Evolutionary conservation across 139 green algal species (phyloP).

Genomic region (Closterium sp.): DNA sequence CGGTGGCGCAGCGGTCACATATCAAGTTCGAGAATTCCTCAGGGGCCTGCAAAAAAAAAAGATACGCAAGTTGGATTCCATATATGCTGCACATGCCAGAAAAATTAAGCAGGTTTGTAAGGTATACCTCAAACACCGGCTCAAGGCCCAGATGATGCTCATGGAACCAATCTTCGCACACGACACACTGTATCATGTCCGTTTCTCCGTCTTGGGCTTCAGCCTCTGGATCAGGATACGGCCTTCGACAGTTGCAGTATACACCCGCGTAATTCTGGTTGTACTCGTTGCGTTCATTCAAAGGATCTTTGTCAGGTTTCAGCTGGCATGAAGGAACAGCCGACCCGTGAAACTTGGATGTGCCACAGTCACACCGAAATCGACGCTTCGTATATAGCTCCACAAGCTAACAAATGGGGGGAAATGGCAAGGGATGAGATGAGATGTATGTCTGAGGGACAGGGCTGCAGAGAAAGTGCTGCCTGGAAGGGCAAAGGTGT

Average conservation of each 20-base stretch:
- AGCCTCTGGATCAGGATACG: conserved; percentile 44
- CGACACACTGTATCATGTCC: conserved; percentile 46
- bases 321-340: conserved; percentile 19
- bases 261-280: conserved; percentile 47
- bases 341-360: conserved; percentile 35
- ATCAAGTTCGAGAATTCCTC: background rate
- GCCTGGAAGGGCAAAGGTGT: background rate
- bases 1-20: background rate
- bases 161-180: conserved; percentile 55
- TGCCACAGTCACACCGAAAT: conserved; percentile 54
- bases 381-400: conserved; percentile 43
- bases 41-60: background rate
- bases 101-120: background rate
- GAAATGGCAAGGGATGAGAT: background rate
- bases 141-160: conserved; percentile 41
- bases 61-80: background rate
- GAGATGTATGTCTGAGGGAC: background rate
- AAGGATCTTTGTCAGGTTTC: conserved; percentile 26
- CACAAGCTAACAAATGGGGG: conserved; percentile 25
- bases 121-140: background rate
- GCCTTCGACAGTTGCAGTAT: conserved; percentile 43
- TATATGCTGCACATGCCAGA: background rate
- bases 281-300: conserved; percentile 45
- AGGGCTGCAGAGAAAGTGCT: background rate
- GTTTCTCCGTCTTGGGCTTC: background rate